phyloP scores from a whole-genome alignment of 2,329 filamentous ascomycete genomes.

The Pseudogymnoascus sp. region DNA sequence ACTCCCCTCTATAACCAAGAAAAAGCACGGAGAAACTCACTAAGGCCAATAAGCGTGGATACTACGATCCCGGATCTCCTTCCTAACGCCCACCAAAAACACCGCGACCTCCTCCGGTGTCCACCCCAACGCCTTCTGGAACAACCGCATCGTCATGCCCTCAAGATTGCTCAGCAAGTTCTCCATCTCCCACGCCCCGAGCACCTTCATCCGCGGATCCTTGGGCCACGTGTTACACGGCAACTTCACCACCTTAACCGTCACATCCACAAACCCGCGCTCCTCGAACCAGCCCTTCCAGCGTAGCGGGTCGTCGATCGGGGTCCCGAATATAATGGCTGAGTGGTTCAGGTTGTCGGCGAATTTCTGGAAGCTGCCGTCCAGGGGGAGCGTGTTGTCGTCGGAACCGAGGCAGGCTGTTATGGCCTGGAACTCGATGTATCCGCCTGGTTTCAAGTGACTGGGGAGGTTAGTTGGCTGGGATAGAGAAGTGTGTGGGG shows the following conservation, averaged over 20 bases:
- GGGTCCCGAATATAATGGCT: neutral
- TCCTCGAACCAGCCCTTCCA: slow-evolving; percentile 34
- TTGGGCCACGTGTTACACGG: slow-evolving; percentile 46
- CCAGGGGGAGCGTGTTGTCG: slow-evolving; percentile 12
- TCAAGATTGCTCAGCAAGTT: slow-evolving; percentile 19
- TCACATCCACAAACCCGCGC: slow-evolving; percentile 46
- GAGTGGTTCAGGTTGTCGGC: neutral
- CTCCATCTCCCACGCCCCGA: slow-evolving; percentile 31
- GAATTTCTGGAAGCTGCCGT: slow-evolving; percentile 8
- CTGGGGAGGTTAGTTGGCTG: slow-evolving; percentile 4
- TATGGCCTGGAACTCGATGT: slow-evolving; percentile 15
- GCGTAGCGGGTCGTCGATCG: slow-evolving; percentile 8
- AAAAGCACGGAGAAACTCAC: slow-evolving; percentile 10
- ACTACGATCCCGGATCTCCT: slow-evolving; percentile 30
- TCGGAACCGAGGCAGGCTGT: slow-evolving; percentile 9
- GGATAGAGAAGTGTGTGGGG: no score
- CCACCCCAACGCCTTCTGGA: slow-evolving; percentile 34
- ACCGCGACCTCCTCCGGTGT: slow-evolving; percentile 31
- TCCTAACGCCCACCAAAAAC: slow-evolving; percentile 32
- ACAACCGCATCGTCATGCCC: slow-evolving; percentile 27
- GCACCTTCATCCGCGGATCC: slow-evolving; percentile 42
- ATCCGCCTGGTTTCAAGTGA: slow-evolving; percentile 15
- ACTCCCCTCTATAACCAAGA: neutral
- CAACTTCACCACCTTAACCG: slow-evolving; percentile 40
- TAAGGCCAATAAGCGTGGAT: slow-evolving; percentile 26